Evolutionary conservation across 2,329 filamentous ascomycete genomes (phyloP).

Genomic region (Monosporascus sp.): DNA sequence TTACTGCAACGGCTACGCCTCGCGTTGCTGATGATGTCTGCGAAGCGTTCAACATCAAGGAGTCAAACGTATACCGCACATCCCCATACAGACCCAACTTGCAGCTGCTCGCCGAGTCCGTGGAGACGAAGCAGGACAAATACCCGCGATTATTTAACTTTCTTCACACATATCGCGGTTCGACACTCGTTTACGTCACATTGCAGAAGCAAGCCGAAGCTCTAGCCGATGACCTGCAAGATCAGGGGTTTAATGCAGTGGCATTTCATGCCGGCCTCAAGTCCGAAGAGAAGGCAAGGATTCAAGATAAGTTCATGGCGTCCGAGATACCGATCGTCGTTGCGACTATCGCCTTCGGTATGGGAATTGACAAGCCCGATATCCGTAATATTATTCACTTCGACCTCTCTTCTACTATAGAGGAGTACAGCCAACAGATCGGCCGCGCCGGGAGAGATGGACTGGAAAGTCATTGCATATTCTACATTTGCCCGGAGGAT

Average conservation of each 20-base stretch:
- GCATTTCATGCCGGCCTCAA: slow-evolving; percentile 49
- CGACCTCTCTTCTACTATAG: slow-evolving; percentile 45
- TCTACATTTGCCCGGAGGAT: slow-evolving; percentile 53
- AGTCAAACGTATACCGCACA: slow-evolving; percentile 50
- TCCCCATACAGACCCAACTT: slow-evolving; percentile 56
- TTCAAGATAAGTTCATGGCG: slow-evolving; percentile 50
- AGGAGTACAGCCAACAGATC: slow-evolving; percentile 54
- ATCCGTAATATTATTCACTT: slow-evolving; percentile 52
- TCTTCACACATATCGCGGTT: slow-evolving; percentile 43
- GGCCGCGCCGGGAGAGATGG: slow-evolving; percentile 52
- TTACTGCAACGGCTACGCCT: slow-evolving; percentile 56
- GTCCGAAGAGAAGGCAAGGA: slow-evolving; percentile 34
- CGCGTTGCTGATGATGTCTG: slow-evolving; percentile 51
- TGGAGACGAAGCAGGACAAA: slow-evolving; percentile 37
- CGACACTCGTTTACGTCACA: slow-evolving; percentile 58
- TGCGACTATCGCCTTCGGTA: slow-evolving; percentile 55
- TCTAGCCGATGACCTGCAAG: slow-evolving; percentile 33
- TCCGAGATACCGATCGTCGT: slow-evolving; percentile 41
- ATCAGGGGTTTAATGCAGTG: slow-evolving; percentile 34
- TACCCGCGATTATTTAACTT: slow-evolving; percentile 42
- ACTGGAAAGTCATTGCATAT: slow-evolving; percentile 47
- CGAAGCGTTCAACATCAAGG: slow-evolving; percentile 43
- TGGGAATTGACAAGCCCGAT: slow-evolving; percentile 53
- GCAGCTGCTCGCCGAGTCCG: slow-evolving; percentile 44
- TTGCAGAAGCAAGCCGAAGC: slow-evolving; percentile 47